Evolutionary conservation across 1,139 yeast genomes (phyloP), one percentile per base, ranked within the genome.

Genomic region (Yamadazyma friedrichii): DNA sequence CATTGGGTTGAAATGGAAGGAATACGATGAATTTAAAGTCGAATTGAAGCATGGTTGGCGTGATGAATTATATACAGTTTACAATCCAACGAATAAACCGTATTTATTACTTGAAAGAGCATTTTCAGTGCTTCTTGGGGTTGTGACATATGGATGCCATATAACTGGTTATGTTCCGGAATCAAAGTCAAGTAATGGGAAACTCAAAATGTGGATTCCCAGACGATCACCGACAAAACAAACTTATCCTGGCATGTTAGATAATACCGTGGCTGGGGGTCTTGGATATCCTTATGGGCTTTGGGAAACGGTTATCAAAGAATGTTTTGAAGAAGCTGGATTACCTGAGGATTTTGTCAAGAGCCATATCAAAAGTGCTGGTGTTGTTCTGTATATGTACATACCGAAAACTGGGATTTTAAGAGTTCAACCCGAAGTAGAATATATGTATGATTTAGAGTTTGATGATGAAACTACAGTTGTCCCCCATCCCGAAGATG

Each of bases 231-330:
- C 67, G 11, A 73, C 80, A 1, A 93, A 93, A 57, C 84, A 86
- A 13, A 93, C 98, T 0, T 89, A 80, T 64, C 98, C 98, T 0
- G 85, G 88, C 0, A 84, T 80, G 87, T 73, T 89, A 34, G 98
- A 93, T 59, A 93, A 91, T 57, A 88, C 95, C 1, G 88, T 93
- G 5, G 98, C 96, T 0, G 98, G 98, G 1, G 98, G 98, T 0
- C 58, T 93, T 15, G 96, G 96, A 0, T 74, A 83, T 56, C 96
- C 96, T 0, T 69, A 79, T 50, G 89, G 93, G 0, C 65, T 84
- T 2, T 67, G 70, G 56, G 95, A 88, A 38, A 91, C 98, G 0
- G 80, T 83, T 3, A 52, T 87, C 15, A 93, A 93, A 57, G 98
- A 93, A 58, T 82, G 95, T 52, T 73, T 69, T 46, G 98, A 93